Evolutionary conservation across 139 green algal species (phyloP), one percentile per base, ranked within the genome.

Genomic region (Yamagishiella unicocca): DNA sequence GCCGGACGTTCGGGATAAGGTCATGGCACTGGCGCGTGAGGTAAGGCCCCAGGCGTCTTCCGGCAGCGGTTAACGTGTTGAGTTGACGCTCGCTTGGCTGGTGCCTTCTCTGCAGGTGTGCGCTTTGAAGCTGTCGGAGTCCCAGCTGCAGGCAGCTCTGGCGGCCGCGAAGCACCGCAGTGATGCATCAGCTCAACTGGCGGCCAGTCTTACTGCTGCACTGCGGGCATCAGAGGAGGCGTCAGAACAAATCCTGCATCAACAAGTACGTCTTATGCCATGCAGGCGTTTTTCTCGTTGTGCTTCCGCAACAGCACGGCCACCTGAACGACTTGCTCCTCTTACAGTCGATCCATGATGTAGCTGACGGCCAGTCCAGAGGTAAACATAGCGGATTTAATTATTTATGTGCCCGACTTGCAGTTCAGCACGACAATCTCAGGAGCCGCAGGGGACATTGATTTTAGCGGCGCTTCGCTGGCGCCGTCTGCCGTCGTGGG

Each of bases 91-190:
- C n/a, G 37, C n/a, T 24, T 71, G 35, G 58, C 10, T 74, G 6
- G 4, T 27, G 25, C 45, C 33, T n/a, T 37, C 6, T 50, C 7
- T 75, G 73, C 78, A 95, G 92, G 88, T 94, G 21, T 95, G 93
- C 55, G 90, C 75, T 4, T 67, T 95, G 19, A 96, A 96, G 88
- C 82, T 95, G 35, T 87, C 85, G 0, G 92, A 96, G 75, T 89
- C 87, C 2, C 88, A 90, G 50, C 84, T 95, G 38, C 87, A 90
- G 50, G 84, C 90, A 33, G 80, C 87, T 0, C 85, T 95, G 37
- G 90, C 92, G 35, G 87, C 92, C 33, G 89, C 92, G 33, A 83
- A 90, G 67, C 81, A 88, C 31, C 82, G 79, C 1, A 83, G 68
- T 33, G 94, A 95, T 81, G 88, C 90, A 24, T 87, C 88, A 0